Conservation (phyloP, 2,329 filamentous ascomycete species). For the Apiospora hydei region DNA sequence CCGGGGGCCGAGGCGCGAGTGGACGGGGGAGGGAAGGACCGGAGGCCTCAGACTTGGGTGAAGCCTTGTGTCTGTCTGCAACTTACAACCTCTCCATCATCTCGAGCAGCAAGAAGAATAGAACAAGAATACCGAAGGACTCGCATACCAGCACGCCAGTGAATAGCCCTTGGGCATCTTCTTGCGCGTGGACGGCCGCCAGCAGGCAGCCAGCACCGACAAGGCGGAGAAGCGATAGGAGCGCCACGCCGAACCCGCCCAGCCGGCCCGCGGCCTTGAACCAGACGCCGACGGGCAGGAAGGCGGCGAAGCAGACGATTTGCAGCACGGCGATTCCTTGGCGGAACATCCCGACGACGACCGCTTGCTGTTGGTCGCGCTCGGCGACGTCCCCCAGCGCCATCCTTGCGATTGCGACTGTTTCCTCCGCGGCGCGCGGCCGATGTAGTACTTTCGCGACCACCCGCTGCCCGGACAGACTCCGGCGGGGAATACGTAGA, state of each 20-base stretch:
- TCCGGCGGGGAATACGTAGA: not conserved
- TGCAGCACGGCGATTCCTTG: slow-evolving; percentile 19
- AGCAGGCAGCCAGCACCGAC: slow-evolving; percentile 20
- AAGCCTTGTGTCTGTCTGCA: no score
- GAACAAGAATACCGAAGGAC: slow-evolving; percentile 13
- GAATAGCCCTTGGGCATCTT: not conserved
- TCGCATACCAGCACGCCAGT: slow-evolving; percentile 17
- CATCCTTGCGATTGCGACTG: not conserved
- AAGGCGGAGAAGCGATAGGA: slow-evolving; percentile 13
- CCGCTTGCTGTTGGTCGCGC: no score
- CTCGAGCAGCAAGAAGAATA: slow-evolving; percentile 21
- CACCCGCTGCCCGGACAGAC: not conserved
- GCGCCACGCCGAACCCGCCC: slow-evolving; percentile 11
- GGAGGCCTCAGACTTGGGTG: no score
- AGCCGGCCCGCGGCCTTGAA: slow-evolving; percentile 8
- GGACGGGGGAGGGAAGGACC: no score
- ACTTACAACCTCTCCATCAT: slow-evolving; percentile 20
- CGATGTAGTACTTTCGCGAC: slow-evolving; percentile 4
- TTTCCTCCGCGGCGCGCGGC: not conserved
- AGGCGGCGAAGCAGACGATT: slow-evolving; percentile 2
- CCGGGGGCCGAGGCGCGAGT: not conserved
- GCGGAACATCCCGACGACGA: not conserved
- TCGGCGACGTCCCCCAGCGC: not conserved
- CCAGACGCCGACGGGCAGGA: slow-evolving; percentile 13
- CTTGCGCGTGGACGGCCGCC: not conserved